Percentiles rank a stretch among this genome's conserved stretches.
Conservation (phyloP, 495 filamentous ascomycete species). For the Penicillium coffeae region DNA sequence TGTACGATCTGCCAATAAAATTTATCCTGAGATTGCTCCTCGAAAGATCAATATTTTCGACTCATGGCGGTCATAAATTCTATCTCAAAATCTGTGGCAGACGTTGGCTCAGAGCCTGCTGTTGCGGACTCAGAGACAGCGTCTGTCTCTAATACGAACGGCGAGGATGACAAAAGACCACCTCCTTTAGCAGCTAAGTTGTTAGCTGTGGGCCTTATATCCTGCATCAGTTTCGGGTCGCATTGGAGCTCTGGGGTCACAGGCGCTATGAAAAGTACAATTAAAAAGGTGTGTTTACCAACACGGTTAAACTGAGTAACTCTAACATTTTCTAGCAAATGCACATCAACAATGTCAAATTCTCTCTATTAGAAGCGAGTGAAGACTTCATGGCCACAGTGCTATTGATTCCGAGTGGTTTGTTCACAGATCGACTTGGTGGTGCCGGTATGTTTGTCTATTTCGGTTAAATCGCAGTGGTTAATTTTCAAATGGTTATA, state of each 20-base stretch:
- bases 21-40: no score
- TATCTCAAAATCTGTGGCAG: conserved; percentile 10
- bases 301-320: background rate
- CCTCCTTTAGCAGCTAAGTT: conserved; percentile 36
- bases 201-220: conserved; percentile 34
- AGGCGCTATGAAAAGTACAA: conserved; percentile 43
- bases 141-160: background rate
- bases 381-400: conserved; percentile 46
- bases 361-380: conserved; percentile 41
- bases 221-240: conserved; percentile 42
- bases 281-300: conserved; percentile 39
- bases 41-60: no score
- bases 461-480: background rate
- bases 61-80: conserved; percentile 12
- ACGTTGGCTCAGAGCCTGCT: conserved; percentile 9
- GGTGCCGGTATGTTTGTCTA: conserved; percentile 31
- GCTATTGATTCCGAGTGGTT: conserved; percentile 39
- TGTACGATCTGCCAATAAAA: no score
- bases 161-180: conserved; percentile 16
- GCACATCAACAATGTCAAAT: conserved; percentile 40
- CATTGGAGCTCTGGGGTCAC: conserved; percentile 41
- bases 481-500: background rate
- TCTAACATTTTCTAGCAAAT: conserved; percentile 22
- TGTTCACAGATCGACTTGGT: conserved; percentile 42
- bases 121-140: background rate